These are phyloP conservation scores for Kurtzmaniella fragi DNA, from an alignment of 805 yeast species.

Conservation along the genomic window DNA sequence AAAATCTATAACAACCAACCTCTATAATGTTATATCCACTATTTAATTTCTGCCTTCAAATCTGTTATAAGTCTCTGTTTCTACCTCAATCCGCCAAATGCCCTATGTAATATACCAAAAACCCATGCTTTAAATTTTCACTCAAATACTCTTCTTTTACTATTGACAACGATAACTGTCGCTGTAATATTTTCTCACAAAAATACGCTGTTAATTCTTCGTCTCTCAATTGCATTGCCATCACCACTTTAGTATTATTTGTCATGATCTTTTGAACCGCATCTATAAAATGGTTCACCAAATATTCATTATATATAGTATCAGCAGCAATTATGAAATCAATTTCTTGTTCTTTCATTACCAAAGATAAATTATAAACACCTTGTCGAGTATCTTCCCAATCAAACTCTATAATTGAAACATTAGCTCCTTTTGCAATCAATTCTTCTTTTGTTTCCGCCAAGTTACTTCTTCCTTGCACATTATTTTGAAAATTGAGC, in stretches of 20 bases:
- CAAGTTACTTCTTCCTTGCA: slow-evolving; percentile 4
- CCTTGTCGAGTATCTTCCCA: slow-evolving; percentile 52
- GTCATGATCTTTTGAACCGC: slow-evolving; percentile 37
- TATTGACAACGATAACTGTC: slow-evolving; percentile 28
- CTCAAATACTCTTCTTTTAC: slow-evolving; percentile 28
- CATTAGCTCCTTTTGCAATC: not conserved
- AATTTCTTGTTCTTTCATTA: slow-evolving; percentile 15
- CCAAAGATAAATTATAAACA: slow-evolving; percentile 11
- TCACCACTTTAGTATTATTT: slow-evolving; percentile 35
- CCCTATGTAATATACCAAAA: slow-evolving; percentile 35
- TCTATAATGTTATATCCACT: too few relatives aligned
- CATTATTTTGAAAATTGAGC: slow-evolving; percentile 41
- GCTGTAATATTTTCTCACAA: slow-evolving; percentile 24
- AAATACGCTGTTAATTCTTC: slow-evolving; percentile 45
- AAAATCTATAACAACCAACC: too few relatives aligned
- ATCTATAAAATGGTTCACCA: slow-evolving; percentile 45
- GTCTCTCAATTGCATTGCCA: slow-evolving; percentile 50
- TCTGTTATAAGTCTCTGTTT: too few relatives aligned
- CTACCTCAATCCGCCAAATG: too few relatives aligned
- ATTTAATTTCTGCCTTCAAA: too few relatives aligned
- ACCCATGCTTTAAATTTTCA: slow-evolving; percentile 35
- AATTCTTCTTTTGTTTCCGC: not conserved
- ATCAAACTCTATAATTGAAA: slow-evolving; percentile 42
- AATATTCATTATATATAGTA: slow-evolving; percentile 58
- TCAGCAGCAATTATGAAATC: slow-evolving; percentile 59